phyloP scores from a whole-genome alignment of 805 yeast species.

The Kluyveromyces siamensis region DNA sequence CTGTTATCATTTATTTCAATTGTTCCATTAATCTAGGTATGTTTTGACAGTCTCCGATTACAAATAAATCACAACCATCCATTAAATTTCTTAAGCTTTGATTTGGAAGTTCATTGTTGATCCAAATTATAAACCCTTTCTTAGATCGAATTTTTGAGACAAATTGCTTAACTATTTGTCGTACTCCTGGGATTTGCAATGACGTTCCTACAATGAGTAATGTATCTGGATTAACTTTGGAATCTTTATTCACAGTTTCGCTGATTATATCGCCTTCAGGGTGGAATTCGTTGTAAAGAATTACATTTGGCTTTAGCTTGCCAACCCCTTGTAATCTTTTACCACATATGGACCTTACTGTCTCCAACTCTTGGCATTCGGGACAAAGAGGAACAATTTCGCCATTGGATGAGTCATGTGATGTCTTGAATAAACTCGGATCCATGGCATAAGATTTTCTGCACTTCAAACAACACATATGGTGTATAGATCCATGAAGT shows the following conservation, averaged over 20 bases:
- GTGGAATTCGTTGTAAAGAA: slow-evolving; percentile 64
- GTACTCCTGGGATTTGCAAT: slow-evolving; percentile 68
- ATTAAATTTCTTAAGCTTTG: slow-evolving; percentile 40
- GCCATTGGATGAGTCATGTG: slow-evolving; percentile 21
- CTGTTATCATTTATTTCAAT: neutral
- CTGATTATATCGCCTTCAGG: slow-evolving; percentile 89
- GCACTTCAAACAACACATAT: slow-evolving; percentile 73
- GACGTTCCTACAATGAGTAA: slow-evolving; percentile 79
- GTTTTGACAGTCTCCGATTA: slow-evolving; percentile 59
- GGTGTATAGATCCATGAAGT: slow-evolving; percentile 73
- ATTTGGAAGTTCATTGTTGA: slow-evolving; percentile 48
- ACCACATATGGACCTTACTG: slow-evolving; percentile 49
- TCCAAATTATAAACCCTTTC: slow-evolving; percentile 54
- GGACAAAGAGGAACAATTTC: slow-evolving; percentile 47
- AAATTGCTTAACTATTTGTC: slow-evolving; percentile 51
- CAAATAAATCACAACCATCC: slow-evolving; percentile 46
- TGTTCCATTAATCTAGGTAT: slow-evolving; percentile 27
- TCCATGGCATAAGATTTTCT: slow-evolving; percentile 45
- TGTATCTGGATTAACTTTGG: slow-evolving; percentile 62
- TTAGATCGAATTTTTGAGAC: slow-evolving; percentile 46
- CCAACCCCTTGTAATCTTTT: slow-evolving; percentile 58
- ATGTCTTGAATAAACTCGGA: slow-evolving; percentile 38
- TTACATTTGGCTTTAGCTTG: slow-evolving; percentile 54
- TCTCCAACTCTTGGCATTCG: slow-evolving; percentile 52
- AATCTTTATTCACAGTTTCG: slow-evolving; percentile 57